Percentiles rank a stretch among this genome's conserved stretches.
phyloP scores from a whole-genome alignment of 2,329 filamentous ascomycete genomes.

The Arthrinium puccinioides region DNA sequence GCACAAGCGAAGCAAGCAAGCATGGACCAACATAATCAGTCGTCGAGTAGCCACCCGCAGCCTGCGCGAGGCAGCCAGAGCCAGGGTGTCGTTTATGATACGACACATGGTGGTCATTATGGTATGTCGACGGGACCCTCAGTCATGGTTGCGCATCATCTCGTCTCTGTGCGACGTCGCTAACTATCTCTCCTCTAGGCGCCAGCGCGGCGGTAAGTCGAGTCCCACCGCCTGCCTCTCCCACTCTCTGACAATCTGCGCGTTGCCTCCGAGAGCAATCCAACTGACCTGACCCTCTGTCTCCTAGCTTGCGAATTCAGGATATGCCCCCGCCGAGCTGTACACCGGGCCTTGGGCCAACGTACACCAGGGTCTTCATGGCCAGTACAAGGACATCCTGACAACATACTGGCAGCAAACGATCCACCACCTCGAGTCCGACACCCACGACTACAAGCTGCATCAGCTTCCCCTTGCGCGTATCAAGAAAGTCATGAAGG shows the following conservation, averaged over 20 bases:
- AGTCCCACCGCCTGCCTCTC: constrained; percentile 9
- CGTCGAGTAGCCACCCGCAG: constrained; percentile 3
- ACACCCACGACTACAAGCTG: constrained; percentile 96
- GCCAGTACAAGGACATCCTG: constrained; percentile 91
- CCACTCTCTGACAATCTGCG: no score
- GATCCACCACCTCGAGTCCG: constrained; percentile 88
- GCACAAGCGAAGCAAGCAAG: not conserved
- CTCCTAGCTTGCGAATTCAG: constrained; percentile 72
- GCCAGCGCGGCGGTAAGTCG: constrained; percentile 38
- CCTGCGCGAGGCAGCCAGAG: constrained; percentile 7
- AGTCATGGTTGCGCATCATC: constrained; percentile 14
- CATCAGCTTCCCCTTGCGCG: constrained; percentile 94
- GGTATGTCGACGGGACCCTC: constrained; percentile 40
- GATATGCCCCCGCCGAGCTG: constrained; percentile 85
- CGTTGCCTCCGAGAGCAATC: constrained; percentile 5
- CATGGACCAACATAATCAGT: constrained; percentile 4
- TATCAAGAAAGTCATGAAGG: constrained; percentile 99
- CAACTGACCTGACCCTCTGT: constrained; percentile 12
- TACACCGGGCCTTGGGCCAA: constrained; percentile 96
- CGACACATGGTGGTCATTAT: constrained; percentile 68
- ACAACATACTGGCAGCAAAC: constrained; percentile 99
- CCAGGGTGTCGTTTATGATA: constrained; percentile 53
- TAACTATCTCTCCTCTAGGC: constrained; percentile 30
- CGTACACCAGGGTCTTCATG: constrained; percentile 90
- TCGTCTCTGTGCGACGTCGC: constrained; percentile 21